phyloP scores from a whole-genome alignment of 176 grass and related monocot genomes.

The Elaeis guineensis region DNA sequence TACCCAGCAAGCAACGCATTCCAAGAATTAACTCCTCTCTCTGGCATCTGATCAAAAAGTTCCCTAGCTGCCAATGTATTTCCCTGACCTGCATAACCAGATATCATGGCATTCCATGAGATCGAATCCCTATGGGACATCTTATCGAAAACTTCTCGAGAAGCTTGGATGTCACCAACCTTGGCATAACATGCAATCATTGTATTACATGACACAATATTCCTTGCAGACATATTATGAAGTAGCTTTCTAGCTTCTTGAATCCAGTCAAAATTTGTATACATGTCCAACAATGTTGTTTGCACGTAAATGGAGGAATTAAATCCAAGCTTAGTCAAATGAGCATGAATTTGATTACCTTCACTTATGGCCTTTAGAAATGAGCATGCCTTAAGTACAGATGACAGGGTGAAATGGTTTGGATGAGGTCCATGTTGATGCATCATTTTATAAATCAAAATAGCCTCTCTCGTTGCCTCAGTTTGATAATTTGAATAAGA shows the following conservation, averaged over 20 bases:
- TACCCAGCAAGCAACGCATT: constrained; percentile 35
- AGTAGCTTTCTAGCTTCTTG: constrained; percentile 27
- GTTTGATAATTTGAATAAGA: constrained; percentile 34
- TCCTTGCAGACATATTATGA: constrained; percentile 9
- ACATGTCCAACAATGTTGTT: constrained; percentile 32
- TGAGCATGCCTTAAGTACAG: constrained; percentile 37
- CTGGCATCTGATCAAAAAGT: constrained; percentile 33
- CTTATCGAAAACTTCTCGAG: constrained; percentile 24
- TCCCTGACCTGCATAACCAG: constrained; percentile 16
- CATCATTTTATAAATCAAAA: constrained; percentile 39
- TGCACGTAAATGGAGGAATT: constrained; percentile 25
- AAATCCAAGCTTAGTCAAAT: constrained; percentile 22
- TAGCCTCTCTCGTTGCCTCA: constrained; percentile 9
- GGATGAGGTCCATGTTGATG: constrained; percentile 31
- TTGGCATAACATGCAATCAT: constrained; percentile 37
- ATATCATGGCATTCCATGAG: constrained; percentile 55
- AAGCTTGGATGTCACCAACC: constrained; percentile 24
- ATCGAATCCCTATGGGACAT: constrained; percentile 32
- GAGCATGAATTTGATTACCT: constrained; percentile 30
- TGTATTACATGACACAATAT: constrained; percentile 24
- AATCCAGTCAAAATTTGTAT: constrained; percentile 8
- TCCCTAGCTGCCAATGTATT: neutral
- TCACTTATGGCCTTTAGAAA: constrained; percentile 10
- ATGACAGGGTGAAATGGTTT: constrained; percentile 42
- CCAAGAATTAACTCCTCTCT: constrained; percentile 45